phyloP scores from a whole-genome alignment of 1,139 yeast species.

The Lodderomyces metapsilosis region DNA sequence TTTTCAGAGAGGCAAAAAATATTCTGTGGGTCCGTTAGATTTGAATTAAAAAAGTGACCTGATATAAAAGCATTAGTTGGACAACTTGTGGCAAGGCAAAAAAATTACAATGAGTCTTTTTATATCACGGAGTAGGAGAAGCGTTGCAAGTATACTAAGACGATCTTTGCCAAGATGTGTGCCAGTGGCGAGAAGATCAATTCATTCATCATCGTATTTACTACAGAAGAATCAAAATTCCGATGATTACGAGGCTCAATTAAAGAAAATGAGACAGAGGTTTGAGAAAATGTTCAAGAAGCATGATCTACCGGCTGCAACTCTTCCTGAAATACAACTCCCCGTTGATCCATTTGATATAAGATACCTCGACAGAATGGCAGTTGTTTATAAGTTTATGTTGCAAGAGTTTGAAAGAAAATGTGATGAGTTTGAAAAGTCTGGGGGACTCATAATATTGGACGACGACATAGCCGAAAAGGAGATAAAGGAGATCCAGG shows the following conservation, averaged over 20 bases:
- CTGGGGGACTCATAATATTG: slow-evolving; percentile 1
- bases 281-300: slow-evolving; percentile 5
- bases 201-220: slow-evolving; percentile 4
- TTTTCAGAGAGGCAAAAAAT: slow-evolving; percentile 3
- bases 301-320: not conserved
- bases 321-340: slow-evolving; percentile 5
- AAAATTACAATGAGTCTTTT: slow-evolving; percentile 1
- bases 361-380: slow-evolving; percentile 9
- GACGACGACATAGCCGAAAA: slow-evolving; percentile 5
- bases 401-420: slow-evolving; percentile 10
- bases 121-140: slow-evolving; percentile 2
- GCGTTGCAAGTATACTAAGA: not conserved
- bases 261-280: slow-evolving; percentile 5
- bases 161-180: not conserved
- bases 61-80: not conserved
- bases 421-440: slow-evolving; percentile 9
- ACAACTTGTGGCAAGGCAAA: no score
- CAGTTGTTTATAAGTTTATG: slow-evolving; percentile 10
- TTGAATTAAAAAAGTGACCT: no score
- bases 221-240: slow-evolving; percentile 7
- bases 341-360: slow-evolving; percentile 11
- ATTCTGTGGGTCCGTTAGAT: no score
- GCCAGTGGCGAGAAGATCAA: not conserved
- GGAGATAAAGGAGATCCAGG: slow-evolving; percentile 9
- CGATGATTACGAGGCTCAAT: slow-evolving; percentile 7